Base-by-base conservation (phyloP, 1,139 yeast species). In the Candida sanyaensis region DNA sequence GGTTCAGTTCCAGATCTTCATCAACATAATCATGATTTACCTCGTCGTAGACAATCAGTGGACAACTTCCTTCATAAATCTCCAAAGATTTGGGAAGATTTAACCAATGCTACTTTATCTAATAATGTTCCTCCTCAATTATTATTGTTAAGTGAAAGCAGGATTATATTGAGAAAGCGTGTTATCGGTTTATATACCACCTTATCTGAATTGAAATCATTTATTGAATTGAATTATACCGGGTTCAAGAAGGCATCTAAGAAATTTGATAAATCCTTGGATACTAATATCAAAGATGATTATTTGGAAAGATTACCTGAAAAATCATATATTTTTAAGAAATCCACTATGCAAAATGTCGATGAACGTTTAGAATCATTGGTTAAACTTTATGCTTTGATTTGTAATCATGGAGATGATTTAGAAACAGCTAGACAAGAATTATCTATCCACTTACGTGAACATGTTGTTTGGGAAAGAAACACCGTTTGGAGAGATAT, bases 401-500 rank as follows among this genome's bases (percentile, higher is more conserved):
- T 75, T 13, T 74, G 78, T 55, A 73, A 70, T 53, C 78, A 74
- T 49, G 60, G 68, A 1, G 61, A 63, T 38, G 77, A 72, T 55
- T 62, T 73, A 39, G 80, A 75, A 48, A 56, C 69, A 13, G 75
- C 81, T 5, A 71, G 66, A 51, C 59, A 69, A 10, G 85, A 81
- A 55, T 69, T 85, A 53, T 81, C 84, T 45, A 76, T 85, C 4
- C 84, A 79, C 57, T 68, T 85, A 50, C 77, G 88, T 60, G 90
- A 85, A 53, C 88, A 84, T 59, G 86, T 85, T 45, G 88, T 85
- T 8, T 85, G 89, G 86, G 89, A 84, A 62, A 73, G 89, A 66
- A 81, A 83, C 52, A 84, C 88, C 0, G 84, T 84, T 5, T 84
- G 89, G 89, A 79, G 84, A 59, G 88, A 84, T 59, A 86, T 92